Base-by-base conservation (phyloP, 169 alveolate genomes). In the Cryptosporidium sp. region DNA sequence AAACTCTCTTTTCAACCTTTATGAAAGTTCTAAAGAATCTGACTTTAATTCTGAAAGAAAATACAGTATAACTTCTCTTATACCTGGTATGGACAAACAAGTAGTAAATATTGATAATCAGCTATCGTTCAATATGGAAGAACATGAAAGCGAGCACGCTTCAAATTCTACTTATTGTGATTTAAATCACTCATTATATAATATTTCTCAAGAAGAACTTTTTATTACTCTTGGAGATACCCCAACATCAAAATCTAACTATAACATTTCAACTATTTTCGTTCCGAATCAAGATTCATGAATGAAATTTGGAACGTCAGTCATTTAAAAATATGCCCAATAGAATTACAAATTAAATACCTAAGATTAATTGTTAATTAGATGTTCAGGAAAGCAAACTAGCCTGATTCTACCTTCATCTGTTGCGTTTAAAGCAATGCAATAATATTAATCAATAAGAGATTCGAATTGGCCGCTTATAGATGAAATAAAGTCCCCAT, bases 211-310 rank as follows among this genome's bases (percentile, higher is more conserved):
- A 33, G 89, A 80, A 33, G 89, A 80, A 10, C 75, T 80, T 42
- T 80, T 80, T 45, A 75, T 80, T 3, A 80, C 89, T 10, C 75
- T 80, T 9, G 89, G 89, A 31, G 75, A 80, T 33, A 80, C 89
- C 23, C 89, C 89, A 26, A 80, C 89, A 44, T 80, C 89, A 61
- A 80, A 62, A 29, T 61, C 89, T 18, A 16, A 53, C 16, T 80
- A 80, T 52, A 80, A 80, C 26, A 18, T 80, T 6, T 65, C 89
- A 12, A 60, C 67, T 39, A 16, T 80, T 21, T 80, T 80, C 51
- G 70, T 80, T 37, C 89, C 89, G n/a, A 80, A 80, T 65, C 89
- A 80, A 80, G 89, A 80, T 31, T 75, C 70, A 53, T 52, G 35
- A n/a, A 31, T n/a, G 23, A n/a, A 75, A 31, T 65, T 62, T 33